Conservation (phyloP, 352 stramenopile species). For the Phytophthora hibernalis region DNA sequence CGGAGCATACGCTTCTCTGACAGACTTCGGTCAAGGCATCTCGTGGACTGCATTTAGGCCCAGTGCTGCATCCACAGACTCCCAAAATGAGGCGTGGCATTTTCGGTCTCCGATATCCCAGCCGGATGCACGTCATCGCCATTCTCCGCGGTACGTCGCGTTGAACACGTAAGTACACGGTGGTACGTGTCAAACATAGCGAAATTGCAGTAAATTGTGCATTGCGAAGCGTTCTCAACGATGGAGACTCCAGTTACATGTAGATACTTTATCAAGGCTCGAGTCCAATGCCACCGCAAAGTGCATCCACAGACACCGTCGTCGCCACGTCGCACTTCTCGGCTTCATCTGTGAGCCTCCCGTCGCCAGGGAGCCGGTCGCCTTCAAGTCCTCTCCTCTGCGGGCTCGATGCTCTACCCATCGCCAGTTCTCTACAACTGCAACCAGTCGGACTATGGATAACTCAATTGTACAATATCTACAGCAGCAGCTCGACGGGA, state of each 20-base stretch:
- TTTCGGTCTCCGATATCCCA: neutral
- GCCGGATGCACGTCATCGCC: neutral
- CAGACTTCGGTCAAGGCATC: constrained; percentile 2
- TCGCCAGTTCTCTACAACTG: neutral
- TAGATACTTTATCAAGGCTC: too few species aligned
- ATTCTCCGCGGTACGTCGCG: constrained; percentile 1
- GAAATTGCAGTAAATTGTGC: neutral
- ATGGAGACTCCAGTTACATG: too few species aligned
- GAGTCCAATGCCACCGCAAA: neutral
- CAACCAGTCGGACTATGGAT: too few species aligned
- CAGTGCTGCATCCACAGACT: neutral
- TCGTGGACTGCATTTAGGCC: constrained; percentile 12
- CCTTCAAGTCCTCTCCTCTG: constrained; percentile 12
- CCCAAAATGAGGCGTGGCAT: neutral
- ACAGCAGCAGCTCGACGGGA: too few species aligned
- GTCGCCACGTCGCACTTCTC: constrained; percentile 3
- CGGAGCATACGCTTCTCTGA: neutral
- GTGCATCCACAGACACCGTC: neutral
- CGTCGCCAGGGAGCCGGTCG: constrained; percentile 7
- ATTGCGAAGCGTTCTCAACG: neutral
- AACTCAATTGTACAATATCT: too few species aligned
- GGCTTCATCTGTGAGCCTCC: neutral
- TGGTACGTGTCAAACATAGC: neutral
- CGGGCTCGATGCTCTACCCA: neutral
- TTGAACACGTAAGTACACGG: neutral